These are phyloP conservation scores for Penicillium salamii DNA, from an alignment of 495 filamentous ascomycete genomes.

Conservation along the genomic window DNA sequence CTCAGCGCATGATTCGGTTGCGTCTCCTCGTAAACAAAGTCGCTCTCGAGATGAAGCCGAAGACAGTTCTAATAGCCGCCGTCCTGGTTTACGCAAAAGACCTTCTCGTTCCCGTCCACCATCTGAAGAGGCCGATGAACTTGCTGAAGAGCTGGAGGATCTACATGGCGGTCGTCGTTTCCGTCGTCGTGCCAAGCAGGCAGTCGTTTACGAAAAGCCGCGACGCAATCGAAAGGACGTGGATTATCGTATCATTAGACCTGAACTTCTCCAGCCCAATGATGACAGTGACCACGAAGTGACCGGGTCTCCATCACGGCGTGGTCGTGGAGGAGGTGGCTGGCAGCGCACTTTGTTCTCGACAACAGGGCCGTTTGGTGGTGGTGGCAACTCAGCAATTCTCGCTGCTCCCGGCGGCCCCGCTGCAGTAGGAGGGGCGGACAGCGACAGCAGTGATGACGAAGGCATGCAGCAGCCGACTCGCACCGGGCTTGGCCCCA, in stretches of 20 bases:
- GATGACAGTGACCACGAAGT: conserved; percentile 63
- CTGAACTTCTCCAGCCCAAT: conserved; percentile 63
- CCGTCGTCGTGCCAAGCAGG: conserved; percentile 49
- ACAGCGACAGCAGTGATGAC: conserved; percentile 97
- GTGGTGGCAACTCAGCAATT: conserved; percentile 67
- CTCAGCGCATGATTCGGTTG: conserved; percentile 48
- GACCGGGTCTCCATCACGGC: conserved; percentile 65
- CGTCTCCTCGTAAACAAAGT: conserved; percentile 42
- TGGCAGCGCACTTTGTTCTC: conserved; percentile 80
- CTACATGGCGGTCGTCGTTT: conserved; percentile 55
- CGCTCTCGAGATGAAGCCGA: conserved; percentile 45
- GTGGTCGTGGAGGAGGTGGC: conserved; percentile 53
- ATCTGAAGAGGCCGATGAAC: conserved; percentile 65
- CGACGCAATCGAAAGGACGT: conserved; percentile 57
- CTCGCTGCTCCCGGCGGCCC: conserved; percentile 75
- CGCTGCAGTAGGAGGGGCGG: conserved; percentile 67
- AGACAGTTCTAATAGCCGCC: conserved; percentile 47
- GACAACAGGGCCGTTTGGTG: conserved; percentile 89
- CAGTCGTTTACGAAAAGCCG: conserved; percentile 57
- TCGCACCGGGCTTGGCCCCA: conserved; percentile 61
- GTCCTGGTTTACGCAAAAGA: conserved; percentile 49
- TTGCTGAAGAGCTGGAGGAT: conserved; percentile 74
- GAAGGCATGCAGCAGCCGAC: conserved; percentile 59
- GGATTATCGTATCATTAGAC: conserved; percentile 74
- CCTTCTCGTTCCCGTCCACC: conserved; percentile 51